phyloP scores from a whole-genome alignment of 2,329 filamentous ascomycete genomes.

The Sclerotinia borealis region DNA sequence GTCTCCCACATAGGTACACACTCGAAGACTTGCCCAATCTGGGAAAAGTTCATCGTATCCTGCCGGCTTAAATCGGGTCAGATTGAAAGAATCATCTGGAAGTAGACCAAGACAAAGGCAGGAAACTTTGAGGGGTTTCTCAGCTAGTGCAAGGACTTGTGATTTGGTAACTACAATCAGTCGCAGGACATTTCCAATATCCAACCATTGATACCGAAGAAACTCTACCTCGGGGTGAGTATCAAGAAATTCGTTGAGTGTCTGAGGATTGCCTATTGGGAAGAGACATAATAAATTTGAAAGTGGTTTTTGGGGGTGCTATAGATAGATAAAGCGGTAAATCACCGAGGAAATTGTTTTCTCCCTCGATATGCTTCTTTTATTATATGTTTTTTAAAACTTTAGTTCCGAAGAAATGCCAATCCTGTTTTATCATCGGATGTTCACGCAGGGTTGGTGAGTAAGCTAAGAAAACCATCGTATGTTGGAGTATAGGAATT shows the following conservation, averaged over 20 bases:
- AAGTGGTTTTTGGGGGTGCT: neutral
- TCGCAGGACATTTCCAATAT: slow-evolving; percentile 62
- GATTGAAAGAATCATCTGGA: neutral
- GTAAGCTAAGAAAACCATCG: too few relatives aligned
- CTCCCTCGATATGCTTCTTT: too few relatives aligned
- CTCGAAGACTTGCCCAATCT: slow-evolving; percentile 49
- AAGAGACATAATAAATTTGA: neutral
- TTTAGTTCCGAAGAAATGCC: too few relatives aligned
- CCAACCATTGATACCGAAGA: slow-evolving; percentile 68
- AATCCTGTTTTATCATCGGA: too few relatives aligned
- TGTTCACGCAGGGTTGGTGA: too few relatives aligned
- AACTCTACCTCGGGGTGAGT: slow-evolving; percentile 51
- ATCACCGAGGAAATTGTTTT: neutral
- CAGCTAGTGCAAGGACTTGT: slow-evolving; percentile 42
- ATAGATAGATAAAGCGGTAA: neutral
- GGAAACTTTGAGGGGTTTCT: slow-evolving; percentile 32
- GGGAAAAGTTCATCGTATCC: slow-evolving; percentile 64
- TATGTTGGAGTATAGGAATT: too few relatives aligned
- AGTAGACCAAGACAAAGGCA: slow-evolving; percentile 43
- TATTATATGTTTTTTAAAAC: too few relatives aligned
- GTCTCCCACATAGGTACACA: slow-evolving; percentile 45
- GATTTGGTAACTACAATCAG: slow-evolving; percentile 60
- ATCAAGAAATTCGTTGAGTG: slow-evolving; percentile 38
- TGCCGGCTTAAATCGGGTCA: neutral
- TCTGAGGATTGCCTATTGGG: neutral